phyloP scores from a whole-genome alignment of 2,329 filamentous ascomycete genomes.

The Bertia moriformis region DNA sequence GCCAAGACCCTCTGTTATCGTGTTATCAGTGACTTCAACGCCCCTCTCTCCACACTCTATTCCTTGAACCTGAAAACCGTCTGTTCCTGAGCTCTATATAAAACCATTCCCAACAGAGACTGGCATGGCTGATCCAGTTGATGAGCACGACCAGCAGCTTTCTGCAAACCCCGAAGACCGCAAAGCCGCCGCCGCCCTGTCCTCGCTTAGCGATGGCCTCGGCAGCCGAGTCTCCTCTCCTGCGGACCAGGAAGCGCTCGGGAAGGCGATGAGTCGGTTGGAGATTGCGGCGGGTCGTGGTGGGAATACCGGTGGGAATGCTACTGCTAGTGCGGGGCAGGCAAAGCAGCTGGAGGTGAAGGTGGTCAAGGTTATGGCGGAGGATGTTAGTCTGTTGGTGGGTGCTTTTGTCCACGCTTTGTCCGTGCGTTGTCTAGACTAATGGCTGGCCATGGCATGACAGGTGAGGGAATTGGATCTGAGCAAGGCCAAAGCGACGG shows the following conservation, averaged over 20 bases:
- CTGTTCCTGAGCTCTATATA: too few relatives aligned
- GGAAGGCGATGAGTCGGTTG: slow-evolving; percentile 29
- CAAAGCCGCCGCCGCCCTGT: slow-evolving; percentile 30
- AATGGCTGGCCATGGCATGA: slow-evolving; percentile 1
- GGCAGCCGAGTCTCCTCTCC: slow-evolving; percentile 11
- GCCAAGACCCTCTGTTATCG: too few relatives aligned
- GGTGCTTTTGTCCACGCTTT: slow-evolving; percentile 6
- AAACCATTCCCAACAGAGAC: slow-evolving; percentile 23
- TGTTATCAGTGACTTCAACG: too few relatives aligned
- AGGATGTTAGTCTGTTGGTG: slow-evolving; percentile 28
- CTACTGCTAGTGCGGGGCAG: slow-evolving; percentile 6
- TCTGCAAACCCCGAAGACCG: slow-evolving; percentile 30
- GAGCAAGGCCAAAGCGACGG: slow-evolving; percentile 26
- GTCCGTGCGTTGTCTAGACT: background rate
- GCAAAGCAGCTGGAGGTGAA: slow-evolving; percentile 14
- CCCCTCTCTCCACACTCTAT: too few relatives aligned
- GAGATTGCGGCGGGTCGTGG: slow-evolving; percentile 19
- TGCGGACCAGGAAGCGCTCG: slow-evolving; percentile 29
- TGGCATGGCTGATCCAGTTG: slow-evolving; percentile 15
- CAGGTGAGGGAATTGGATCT: slow-evolving; percentile 28
- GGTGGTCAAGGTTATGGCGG: slow-evolving; percentile 24
- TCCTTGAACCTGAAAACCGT: too few relatives aligned
- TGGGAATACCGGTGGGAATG: slow-evolving; percentile 6
- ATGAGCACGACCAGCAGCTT: slow-evolving; percentile 12
- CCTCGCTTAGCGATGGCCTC: slow-evolving; percentile 20